Conservation (phyloP, 2,329 filamentous ascomycete genomes). For the Aphanocladium album region DNA sequence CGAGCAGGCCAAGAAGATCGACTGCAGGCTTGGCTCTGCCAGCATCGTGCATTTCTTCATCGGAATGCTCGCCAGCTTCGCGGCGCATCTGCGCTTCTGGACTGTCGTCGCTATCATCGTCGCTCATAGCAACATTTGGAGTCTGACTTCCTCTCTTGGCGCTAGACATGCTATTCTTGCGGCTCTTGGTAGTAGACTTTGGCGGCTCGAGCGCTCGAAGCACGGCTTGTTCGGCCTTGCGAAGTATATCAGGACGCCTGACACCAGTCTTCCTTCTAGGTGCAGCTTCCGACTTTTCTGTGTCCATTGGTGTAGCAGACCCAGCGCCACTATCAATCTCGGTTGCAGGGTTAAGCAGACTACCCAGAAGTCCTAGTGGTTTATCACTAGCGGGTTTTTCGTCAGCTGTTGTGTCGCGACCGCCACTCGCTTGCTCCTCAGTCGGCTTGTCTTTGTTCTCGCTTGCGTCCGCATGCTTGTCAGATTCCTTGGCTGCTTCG, state of each 20-base stretch:
- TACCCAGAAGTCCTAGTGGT: slow-evolving; percentile 26
- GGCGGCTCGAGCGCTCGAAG: slow-evolving; percentile 45
- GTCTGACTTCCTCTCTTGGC: slow-evolving; percentile 40
- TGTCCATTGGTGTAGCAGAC: slow-evolving; percentile 31
- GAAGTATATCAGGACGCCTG: slow-evolving; percentile 52
- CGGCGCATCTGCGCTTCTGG: slow-evolving; percentile 35
- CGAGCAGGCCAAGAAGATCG: not conserved
- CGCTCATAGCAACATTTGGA: slow-evolving; percentile 31
- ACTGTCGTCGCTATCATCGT: slow-evolving; percentile 34
- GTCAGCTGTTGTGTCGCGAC: not conserved
- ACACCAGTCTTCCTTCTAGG: slow-evolving; percentile 42
- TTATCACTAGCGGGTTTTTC: not conserved
- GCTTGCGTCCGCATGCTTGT: slow-evolving; percentile 20
- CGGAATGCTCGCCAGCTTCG: slow-evolving; percentile 29
- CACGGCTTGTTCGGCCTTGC: slow-evolving; percentile 57
- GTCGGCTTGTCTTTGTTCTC: slow-evolving; percentile 19
- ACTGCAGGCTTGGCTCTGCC: slow-evolving; percentile 18
- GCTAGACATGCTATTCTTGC: slow-evolving; percentile 48
- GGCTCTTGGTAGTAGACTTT: slow-evolving; percentile 41
- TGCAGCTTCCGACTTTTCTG: slow-evolving; percentile 37
- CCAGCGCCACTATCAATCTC: slow-evolving; percentile 33
- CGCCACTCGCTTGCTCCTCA: slow-evolving; percentile 15
- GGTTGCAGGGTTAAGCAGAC: slow-evolving; percentile 38
- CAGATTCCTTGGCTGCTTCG: slow-evolving; percentile 24
- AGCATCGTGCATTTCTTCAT: slow-evolving; percentile 42